Evolutionary conservation across 176 grass and related monocot genomes (phyloP).

Genomic region (Zoysia pacifica): DNA sequence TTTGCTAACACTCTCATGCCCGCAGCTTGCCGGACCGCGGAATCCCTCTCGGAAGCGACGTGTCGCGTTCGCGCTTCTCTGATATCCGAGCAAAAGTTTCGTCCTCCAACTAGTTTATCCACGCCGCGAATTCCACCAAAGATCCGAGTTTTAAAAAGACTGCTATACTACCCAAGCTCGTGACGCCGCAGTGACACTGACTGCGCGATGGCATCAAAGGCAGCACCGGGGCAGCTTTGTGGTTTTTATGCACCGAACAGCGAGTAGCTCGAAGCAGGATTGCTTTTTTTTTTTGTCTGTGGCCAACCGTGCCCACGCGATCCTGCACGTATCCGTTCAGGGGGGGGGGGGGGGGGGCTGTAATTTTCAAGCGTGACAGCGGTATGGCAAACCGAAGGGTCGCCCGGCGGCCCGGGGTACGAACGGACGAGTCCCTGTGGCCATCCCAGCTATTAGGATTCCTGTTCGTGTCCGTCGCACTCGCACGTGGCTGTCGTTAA

Average conservation of each 20-base stretch:
- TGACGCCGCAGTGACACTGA: neutral
- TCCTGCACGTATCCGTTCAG: neutral
- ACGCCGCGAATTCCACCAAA: constrained; percentile 3
- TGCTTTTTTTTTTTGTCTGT: too few species aligned
- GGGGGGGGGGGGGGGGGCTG: too few species aligned
- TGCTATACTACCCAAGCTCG: neutral
- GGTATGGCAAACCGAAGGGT: neutral
- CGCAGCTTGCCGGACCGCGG: neutral
- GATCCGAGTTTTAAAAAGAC: neutral
- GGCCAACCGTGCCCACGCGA: neutral
- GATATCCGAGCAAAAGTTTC: neutral
- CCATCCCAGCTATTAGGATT: neutral
- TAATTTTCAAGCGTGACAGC: neutral
- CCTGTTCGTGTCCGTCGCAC: too few species aligned
- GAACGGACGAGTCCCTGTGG: neutral
- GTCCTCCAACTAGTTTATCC: neutral
- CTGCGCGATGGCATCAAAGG: constrained; percentile 8
- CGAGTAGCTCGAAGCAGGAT: neutral
- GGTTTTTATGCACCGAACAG: neutral
- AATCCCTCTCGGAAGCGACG: neutral
- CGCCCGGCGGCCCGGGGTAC: neutral
- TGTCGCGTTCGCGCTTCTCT: neutral
- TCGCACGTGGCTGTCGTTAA: too few species aligned
- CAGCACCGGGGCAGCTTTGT: neutral
- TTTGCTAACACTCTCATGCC: too few species aligned